A percentile compares a stretch with the other conserved stretches of the same genome.
phyloP scores from a whole-genome alignment of 371 early-diverging fungal genomes.

The Rhizomucor pusillus region DNA sequence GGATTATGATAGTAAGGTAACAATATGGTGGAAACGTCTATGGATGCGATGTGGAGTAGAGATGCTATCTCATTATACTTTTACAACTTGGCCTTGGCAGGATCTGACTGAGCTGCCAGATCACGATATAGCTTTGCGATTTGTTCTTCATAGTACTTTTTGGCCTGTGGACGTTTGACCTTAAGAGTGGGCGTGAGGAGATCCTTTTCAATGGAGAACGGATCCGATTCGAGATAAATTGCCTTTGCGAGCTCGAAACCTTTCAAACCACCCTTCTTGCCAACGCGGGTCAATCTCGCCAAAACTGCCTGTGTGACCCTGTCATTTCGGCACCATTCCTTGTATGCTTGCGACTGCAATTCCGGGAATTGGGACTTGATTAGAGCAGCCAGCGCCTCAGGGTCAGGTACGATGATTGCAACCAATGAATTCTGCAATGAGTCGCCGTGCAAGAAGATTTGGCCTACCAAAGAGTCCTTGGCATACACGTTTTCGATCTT shows the following conservation, averaged over 20 bases:
- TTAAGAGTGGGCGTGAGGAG: conserved; percentile 72
- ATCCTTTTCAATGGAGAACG: conserved; percentile 58
- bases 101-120: background rate
- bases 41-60: too few species aligned
- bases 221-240: conserved; percentile 47
- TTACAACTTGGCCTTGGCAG: conserved; percentile 11
- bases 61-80: conserved; percentile 6
- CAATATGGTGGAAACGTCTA: too few species aligned
- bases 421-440: conserved; percentile 77
- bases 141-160: conserved; percentile 56
- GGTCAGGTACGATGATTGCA: conserved; percentile 81
- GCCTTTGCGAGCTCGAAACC: conserved; percentile 60
- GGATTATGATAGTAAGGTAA: too few species aligned
- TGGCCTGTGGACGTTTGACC: conserved; percentile 74
- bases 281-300: conserved; percentile 54
- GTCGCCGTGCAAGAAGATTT: conserved; percentile 81
- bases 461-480: conserved; percentile 58
- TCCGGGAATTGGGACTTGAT: conserved; percentile 27
- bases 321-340: conserved; percentile 54
- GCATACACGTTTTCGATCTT: conserved; percentile 80
- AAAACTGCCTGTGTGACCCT: conserved; percentile 60
- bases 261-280: conserved; percentile 54
- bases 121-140: conserved; percentile 65
- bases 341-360: conserved; percentile 26
- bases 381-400: conserved; percentile 45